Base-by-base conservation (phyloP, 2,329 filamentous ascomycete species). In the Talaromyces atroroseus region DNA sequence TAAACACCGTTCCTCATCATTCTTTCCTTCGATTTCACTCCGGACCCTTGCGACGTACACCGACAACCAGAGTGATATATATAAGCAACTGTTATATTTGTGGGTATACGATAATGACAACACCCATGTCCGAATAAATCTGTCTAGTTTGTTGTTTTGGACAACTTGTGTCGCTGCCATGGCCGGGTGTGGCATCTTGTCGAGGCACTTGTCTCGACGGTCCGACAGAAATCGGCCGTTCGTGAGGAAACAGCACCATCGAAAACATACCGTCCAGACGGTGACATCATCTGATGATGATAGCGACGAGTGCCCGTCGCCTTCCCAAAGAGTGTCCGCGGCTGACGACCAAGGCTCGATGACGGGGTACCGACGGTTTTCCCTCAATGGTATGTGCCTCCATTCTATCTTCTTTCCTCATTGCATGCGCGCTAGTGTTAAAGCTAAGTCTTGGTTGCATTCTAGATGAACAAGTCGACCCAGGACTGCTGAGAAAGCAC, bases 401-500 rank as follows among this genome's bases (percentile, higher is more conserved):
- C n/a, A 40, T 54, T 20, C 38, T 16, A 36, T 16, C 5, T 36
- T 10, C 8, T 46, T 29, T 4, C 21, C 10, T 32, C 14, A 20
- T 7, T 29, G 18, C 8, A 36, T 36, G 32, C 14, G 26, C 16
- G 4, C 50, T 21, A 20, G 10, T 32, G 18, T 11, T 51, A 6
- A 44, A 11, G 36, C 38, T 54, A 14, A 49, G 44, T 48, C 14
- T 32, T 24, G 32, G n/a, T 48, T 38, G 16, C 23, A 5, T 21
- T 45, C 44, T 52, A 73, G 71, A 70, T 50, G 60, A 65, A 58
- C 60, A 70, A 58, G 86, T 83, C 23, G 91, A 96, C 66, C 90
- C 92, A 29, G 80, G 85, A n/a, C 79, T 96, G 12, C 79, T 97
- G 59, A 87, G 81, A 69, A 88, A 91, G 64, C 81, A 92, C 70